A percentile compares a stretch with the other conserved stretches of the same genome.
These are phyloP conservation scores for Lactarius vividus DNA, from an alignment of 768 basidiomycete genomes.

Conservation along the genomic window DNA sequence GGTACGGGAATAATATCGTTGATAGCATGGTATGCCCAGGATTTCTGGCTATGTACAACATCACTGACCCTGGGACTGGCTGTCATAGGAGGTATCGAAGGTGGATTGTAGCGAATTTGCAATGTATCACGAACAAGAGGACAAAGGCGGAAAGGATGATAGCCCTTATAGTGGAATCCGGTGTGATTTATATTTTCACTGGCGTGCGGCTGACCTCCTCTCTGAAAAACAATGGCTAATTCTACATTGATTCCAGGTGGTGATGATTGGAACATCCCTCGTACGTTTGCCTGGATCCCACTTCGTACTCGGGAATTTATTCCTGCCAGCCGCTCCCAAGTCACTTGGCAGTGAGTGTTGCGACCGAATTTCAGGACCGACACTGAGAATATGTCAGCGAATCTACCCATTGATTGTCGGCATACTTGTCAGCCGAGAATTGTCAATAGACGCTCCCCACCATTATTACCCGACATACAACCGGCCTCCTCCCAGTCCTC, in stretches of 20 bases:
- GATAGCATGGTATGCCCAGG: neutral
- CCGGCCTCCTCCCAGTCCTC: neutral
- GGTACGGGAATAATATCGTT: neutral
- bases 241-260: neutral
- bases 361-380: neutral
- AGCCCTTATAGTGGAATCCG: neutral
- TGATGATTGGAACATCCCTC: neutral
- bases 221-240: neutral
- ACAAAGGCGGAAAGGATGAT: neutral
- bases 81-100: neutral
- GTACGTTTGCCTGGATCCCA: neutral
- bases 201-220: neutral
- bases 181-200: neutral
- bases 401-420: neutral
- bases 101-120: neutral
- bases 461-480: neutral
- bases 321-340: neutral
- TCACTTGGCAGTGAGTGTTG: neutral
- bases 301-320: neutral
- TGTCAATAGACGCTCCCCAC: neutral
- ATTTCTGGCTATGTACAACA: neutral
- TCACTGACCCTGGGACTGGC: neutral
- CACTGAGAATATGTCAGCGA: neutral
- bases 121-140: neutral
- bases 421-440: neutral